Evolutionary conservation across 75 land plant species (phyloP).

Genomic region (Pinus tabuliformis): DNA sequence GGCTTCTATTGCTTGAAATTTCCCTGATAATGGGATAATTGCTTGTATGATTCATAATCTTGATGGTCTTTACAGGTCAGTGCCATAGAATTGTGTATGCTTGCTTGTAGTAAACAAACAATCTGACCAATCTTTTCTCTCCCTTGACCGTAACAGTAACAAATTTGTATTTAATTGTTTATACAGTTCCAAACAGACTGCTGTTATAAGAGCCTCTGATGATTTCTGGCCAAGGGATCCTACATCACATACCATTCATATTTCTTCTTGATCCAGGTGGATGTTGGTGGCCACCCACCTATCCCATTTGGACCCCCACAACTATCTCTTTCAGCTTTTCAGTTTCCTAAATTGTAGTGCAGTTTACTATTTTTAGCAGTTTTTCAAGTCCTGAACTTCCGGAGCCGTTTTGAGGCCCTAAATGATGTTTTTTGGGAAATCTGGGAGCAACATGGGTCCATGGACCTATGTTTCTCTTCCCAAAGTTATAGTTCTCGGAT

Average conservation of each 20-base stretch:
- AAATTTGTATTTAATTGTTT: background rate
- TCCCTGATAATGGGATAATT: conserved; percentile 85
- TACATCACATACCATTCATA: conserved; percentile 85
- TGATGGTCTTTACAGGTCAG: conserved; percentile 82
- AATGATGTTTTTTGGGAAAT: no score
- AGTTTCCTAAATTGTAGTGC: no score
- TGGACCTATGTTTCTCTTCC: no score
- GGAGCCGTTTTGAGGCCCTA: no score
- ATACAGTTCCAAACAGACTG: conserved; percentile 63
- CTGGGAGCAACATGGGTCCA: no score
- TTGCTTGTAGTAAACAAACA: background rate
- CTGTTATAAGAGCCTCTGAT: conserved; percentile 82
- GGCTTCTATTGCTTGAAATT: conserved; percentile 78
- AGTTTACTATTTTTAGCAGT: no score
- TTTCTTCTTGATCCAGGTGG: no score
- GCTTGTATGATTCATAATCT: conserved; percentile 97
- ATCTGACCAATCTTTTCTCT: background rate
- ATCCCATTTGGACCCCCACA: no score
- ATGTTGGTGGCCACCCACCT: no score
- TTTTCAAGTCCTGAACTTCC: no score
- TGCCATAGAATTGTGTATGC: background rate
- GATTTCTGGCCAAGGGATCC: conserved; percentile 92
- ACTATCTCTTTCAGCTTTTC: no score
- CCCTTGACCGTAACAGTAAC: background rate
- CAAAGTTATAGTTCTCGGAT: no score